Evolutionary conservation across 805 yeast species (phyloP).

Genomic region (Cyberlindnera suaveolens): DNA sequence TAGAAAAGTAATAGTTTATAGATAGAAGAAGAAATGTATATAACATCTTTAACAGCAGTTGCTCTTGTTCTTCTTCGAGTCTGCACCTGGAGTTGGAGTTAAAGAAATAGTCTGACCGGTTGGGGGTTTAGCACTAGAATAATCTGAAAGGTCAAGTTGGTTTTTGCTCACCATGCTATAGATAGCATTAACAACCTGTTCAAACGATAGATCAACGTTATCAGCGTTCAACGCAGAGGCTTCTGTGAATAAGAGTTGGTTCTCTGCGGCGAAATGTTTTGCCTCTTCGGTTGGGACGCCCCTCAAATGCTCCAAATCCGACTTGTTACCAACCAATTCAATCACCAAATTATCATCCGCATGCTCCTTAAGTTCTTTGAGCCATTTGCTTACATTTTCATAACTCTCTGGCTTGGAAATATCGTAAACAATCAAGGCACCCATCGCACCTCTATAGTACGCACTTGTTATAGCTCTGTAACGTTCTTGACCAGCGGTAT

Average conservation of each 20-base stretch:
- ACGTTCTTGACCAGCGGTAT: conserved; percentile 98
- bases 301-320: conserved; percentile 85
- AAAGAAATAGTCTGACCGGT: conserved; percentile 88
- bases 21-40: too few relatives aligned
- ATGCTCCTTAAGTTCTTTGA: conserved; percentile 85
- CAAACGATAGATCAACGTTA: conserved; percentile 92
- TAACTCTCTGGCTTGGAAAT: conserved; percentile 85
- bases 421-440: conserved; percentile 93
- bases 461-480: conserved; percentile 97
- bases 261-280: conserved; percentile 86
- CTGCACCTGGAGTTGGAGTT: conserved; percentile 89
- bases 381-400: conserved; percentile 82
- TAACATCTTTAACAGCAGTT: conserved; percentile 55
- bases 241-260: conserved; percentile 88
- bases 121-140: conserved; percentile 57
- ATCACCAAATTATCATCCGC: conserved; percentile 94
- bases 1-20: too few relatives aligned
- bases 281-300: conserved; percentile 99
- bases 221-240: conserved; percentile 92
- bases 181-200: conserved; percentile 86
- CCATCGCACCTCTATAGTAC: conserved; percentile 96
- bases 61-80: conserved; percentile 42
- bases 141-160: conserved; percentile 82
- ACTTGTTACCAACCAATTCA: conserved; percentile 88
- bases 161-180: conserved; percentile 93